A percentile compares a stretch with the other conserved stretches of the same genome.
Conservation (phyloP, 768 basidiomycete species). For the Scleroderma citrinum region DNA sequence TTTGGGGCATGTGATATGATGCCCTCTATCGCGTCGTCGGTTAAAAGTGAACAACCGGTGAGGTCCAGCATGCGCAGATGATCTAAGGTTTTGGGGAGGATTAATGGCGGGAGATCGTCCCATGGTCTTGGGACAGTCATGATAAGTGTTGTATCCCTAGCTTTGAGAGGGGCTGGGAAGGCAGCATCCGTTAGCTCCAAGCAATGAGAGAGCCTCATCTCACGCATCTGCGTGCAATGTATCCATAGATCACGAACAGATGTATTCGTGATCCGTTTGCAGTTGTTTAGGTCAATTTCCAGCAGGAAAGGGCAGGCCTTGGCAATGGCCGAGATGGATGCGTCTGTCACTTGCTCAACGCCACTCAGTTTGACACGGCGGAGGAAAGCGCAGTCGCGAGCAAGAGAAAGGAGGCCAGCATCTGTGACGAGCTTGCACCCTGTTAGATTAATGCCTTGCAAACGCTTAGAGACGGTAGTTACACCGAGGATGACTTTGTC, state of each 20-base stretch:
- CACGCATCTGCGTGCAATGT: constrained; percentile 77
- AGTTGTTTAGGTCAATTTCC: constrained; percentile 90
- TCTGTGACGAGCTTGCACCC: constrained; percentile 82
- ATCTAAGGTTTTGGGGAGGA: constrained; percentile 61
- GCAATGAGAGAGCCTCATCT: constrained; percentile 83
- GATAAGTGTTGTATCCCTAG: constrained; percentile 37
- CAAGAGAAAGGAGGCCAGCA: constrained; percentile 68
- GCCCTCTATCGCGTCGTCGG: constrained; percentile 79
- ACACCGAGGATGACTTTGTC: constrained; percentile 70
- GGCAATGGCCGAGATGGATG: constrained; percentile 69
- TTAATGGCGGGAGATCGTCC: constrained; percentile 58
- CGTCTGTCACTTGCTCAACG: constrained; percentile 70
- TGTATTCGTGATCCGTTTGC: constrained; percentile 68
- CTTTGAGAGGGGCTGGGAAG: constrained; percentile 68
- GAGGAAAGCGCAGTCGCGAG: constrained; percentile 65
- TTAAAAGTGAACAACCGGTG: constrained; percentile 75
- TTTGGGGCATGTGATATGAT: constrained; percentile 76
- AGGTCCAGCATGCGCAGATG: constrained; percentile 91
- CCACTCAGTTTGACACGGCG: constrained; percentile 87
- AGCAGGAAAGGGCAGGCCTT: constrained; percentile 78
- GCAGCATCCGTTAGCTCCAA: constrained; percentile 72
- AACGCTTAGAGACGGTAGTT: constrained; percentile 58
- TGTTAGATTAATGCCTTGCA: constrained; percentile 90
- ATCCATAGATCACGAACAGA: constrained; percentile 82
- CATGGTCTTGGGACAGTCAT: constrained; percentile 28